Evolutionary conservation across 768 basidiomycete genomes (phyloP).

Genomic region (Mycena kentingensis): DNA sequence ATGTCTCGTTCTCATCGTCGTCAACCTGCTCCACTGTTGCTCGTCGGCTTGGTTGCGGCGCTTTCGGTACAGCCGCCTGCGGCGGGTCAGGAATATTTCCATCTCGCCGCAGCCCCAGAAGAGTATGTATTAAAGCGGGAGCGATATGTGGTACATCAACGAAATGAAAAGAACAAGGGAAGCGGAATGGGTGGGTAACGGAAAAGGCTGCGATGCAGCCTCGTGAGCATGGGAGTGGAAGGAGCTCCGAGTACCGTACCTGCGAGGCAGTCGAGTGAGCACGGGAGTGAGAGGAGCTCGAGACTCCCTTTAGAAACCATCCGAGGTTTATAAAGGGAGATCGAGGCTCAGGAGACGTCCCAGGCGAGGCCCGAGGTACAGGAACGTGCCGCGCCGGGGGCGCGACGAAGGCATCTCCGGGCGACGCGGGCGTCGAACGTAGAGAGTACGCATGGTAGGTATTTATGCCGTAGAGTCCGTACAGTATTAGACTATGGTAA

Average conservation of each 20-base stretch:
- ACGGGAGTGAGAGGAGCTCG: too few species aligned
- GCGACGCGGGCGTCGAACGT: not conserved
- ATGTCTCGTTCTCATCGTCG: constrained; percentile 8
- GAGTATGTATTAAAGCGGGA: too few species aligned
- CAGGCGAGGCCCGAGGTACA: not conserved
- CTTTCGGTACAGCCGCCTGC: not conserved
- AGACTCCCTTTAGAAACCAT: too few species aligned
- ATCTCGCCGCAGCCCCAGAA: too few species aligned
- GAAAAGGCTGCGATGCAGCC: not conserved
- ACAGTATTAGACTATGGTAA: not conserved
- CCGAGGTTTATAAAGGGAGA: not conserved
- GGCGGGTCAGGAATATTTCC: not conserved
- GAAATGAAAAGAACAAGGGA: too few species aligned
- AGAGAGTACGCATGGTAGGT: too few species aligned
- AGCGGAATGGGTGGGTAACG: too few species aligned
- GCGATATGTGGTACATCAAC: too few species aligned
- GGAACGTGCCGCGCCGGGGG: too few species aligned
- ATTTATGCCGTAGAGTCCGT: not conserved
- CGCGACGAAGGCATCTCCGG: not conserved
- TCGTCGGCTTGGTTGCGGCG: not conserved
- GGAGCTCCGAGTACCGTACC: too few species aligned
- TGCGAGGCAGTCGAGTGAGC: too few species aligned
- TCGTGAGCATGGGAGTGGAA: not conserved
- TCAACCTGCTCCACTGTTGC: not conserved
- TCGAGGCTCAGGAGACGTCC: not conserved